Evolutionary conservation across 352 stramenopile species (phyloP), one percentile per base, ranked within the genome.

Genomic region (Thalassiosira livingstoniorum): DNA sequence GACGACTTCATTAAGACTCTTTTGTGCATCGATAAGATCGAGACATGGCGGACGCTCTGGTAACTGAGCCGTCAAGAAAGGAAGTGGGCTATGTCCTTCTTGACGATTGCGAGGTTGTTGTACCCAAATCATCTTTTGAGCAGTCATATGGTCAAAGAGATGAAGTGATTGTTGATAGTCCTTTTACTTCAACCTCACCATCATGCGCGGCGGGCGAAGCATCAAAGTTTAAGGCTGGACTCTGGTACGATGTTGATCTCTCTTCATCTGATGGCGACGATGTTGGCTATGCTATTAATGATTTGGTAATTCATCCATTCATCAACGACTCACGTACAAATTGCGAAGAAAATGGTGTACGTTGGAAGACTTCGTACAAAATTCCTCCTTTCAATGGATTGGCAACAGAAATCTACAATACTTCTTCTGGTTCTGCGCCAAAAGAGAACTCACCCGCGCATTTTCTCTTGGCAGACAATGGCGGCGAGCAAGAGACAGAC

Each of bases 61-160:
- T 15, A 47, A 47, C 39, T 15, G 15, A 47, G 15, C 39, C n/a
- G n/a, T n/a, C n/a, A n/a, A 7, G 61, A 21, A 15, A 55, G 18
- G 61, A 69, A 34, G 61, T 69, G 11, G 61, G 61, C 21, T 69
- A 69, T 39, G 35, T 69, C 21, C 61, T 69, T 15, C 61, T 69
- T 15, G 61, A 69, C 10, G 61, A 69, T 7, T 69, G 61, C 21
- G 58, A 66, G 35, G n/a, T 58, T n/a, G 7, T 29, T 23, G 32
- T 66, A 2, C 4, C 29, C 11, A 4, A 21, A n/a, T 42, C 32
- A 10, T 29, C 4, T 34, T 21, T 2, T 11, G 21, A 4, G 2
- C 35, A 34, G 3, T 39, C 11, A 31, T 2, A 29, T 2, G 37
- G 35, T 37, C 13, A 5, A 31, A 34, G 25, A 13, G 5, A 4